Percentiles rank a stretch among this genome's conserved stretches.
Evolutionary conservation across 2,329 filamentous ascomycete genomes (phyloP).

Genomic region (Chaetomiaceae sp.): DNA sequence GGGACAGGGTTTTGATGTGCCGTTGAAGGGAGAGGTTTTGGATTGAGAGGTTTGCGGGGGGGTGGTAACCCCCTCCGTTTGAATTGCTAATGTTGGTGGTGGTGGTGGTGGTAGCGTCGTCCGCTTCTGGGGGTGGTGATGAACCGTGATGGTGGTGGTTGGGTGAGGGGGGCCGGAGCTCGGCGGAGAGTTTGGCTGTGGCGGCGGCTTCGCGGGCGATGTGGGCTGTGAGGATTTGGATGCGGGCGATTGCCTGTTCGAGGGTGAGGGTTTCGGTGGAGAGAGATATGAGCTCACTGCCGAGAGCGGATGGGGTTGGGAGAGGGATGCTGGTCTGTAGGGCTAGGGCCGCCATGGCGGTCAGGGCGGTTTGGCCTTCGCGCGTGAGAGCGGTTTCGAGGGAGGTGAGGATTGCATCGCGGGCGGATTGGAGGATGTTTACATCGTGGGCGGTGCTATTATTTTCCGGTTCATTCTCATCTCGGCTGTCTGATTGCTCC

Average conservation of each 20-base stretch:
- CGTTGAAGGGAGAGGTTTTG: conserved; percentile 64
- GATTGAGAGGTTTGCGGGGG: conserved; percentile 50
- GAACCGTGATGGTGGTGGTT: conserved; percentile 63
- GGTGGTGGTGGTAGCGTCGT: not conserved
- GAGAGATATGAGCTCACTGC: conserved; percentile 50
- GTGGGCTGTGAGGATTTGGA: conserved; percentile 53
- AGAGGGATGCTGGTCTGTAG: conserved; percentile 47
- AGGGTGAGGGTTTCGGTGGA: conserved; percentile 51
- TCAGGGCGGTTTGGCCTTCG: conserved; percentile 53
- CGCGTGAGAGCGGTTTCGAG: conserved; percentile 51
- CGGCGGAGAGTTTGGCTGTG: conserved; percentile 38
- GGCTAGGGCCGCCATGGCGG: conserved; percentile 52
- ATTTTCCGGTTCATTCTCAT: not conserved
- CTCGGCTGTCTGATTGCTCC: conserved; percentile 26
- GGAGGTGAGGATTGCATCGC: conserved; percentile 45
- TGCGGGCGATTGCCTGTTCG: conserved; percentile 52
- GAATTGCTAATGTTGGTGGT: not conserved
- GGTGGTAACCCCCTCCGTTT: conserved; percentile 40
- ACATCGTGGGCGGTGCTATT: not conserved
- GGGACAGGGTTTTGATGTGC: conserved; percentile 60
- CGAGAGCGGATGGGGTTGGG: conserved; percentile 47
- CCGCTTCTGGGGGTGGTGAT: conserved; percentile 31
- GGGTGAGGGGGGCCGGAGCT: conserved; percentile 51
- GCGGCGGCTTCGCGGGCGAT: conserved; percentile 47
- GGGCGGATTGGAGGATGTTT: conserved; percentile 27